Base-by-base conservation (phyloP, 331 rosid genomes). In the Pyracantha coccinea region DNA sequence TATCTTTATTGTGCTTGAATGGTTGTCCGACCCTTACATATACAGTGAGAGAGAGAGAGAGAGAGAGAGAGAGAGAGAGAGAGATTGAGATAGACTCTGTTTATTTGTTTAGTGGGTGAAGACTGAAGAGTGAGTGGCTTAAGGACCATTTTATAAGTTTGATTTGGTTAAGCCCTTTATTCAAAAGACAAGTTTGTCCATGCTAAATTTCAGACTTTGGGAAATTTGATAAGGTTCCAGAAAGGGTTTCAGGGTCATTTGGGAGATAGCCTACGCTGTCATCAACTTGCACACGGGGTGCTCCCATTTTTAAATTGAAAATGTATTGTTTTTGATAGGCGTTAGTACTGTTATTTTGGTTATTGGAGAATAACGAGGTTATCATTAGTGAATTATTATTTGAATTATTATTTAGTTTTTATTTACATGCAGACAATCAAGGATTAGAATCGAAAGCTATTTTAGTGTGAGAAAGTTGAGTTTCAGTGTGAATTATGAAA, bases 351-450 rank as follows among this genome's bases (percentile, higher is more conserved):
- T 72, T 28, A 28, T 47, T 35, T 72, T 72, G 76, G 52, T 68
- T 41, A 21, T 68, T 76, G 16, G 62, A 57, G 69, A 59, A 41
- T 44, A 66, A 15, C 25, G 68, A 41, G 80, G 68, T 58, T 68
- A 35, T 55, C 29, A 38, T 50, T 41, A 21, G 38, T 62, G 20
- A 8, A 28, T 38, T 33, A 24, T 17, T 53, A 5, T 31, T 57
- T 57, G 62, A 57, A 3, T 10, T 29, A 52, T 52, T 5, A 7
- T 57, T 25, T 4, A 57, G 50, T 24, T 68, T 68, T 45, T 17
- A 19, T 4, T 21, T 24, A 57, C 62, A 57, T n/a, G 2, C 21
- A 4, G 63, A 11, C 4, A 9, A 58, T 58, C 7, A 25, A 58
- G 9, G 5, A 20, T 58, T 23, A 4, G 17, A 58, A 58, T 58